A percentile compares a stretch with the other conserved stretches of the same genome.
Conservation (phyloP, 2,329 filamentous ascomycete genomes). For the Ceratocystiopsis brevicomis region DNA sequence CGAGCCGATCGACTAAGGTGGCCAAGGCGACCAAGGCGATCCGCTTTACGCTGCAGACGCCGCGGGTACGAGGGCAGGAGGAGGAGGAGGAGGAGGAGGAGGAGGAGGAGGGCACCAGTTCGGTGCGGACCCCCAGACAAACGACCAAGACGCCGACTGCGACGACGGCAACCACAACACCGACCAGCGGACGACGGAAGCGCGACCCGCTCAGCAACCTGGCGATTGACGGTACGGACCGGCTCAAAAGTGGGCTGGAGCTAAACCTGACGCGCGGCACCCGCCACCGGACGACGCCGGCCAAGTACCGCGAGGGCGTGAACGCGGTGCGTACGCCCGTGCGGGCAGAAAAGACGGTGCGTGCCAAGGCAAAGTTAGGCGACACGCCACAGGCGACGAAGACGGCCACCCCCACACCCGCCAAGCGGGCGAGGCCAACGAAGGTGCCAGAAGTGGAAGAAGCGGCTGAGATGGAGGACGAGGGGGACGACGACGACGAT, state of each 20-base stretch:
- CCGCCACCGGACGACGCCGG: slow-evolving; percentile 5
- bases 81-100: background rate
- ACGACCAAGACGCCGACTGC: slow-evolving; percentile 3
- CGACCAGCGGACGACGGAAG: slow-evolving; percentile 4
- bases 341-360: too few species aligned
- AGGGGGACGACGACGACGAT: slow-evolving; percentile 16
- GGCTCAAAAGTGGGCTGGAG: slow-evolving; percentile 30
- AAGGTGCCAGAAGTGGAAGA: background rate
- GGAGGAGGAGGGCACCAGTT: background rate
- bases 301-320: slow-evolving; percentile 1
- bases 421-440: too few species aligned
- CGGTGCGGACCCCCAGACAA: too few species aligned
- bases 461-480: background rate
- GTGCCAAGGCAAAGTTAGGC: too few species aligned
- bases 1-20: background rate
- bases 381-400: too few species aligned
- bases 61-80: too few species aligned
- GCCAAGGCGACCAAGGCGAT: too few species aligned
- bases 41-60: too few species aligned
- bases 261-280: slow-evolving; percentile 31
- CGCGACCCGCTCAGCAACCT: slow-evolving; percentile 5
- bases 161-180: background rate
- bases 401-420: too few species aligned
- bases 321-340: too few species aligned
- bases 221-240: slow-evolving; percentile 8